Evolutionary conservation across 2,329 filamentous ascomycete genomes (phyloP), one percentile per base, ranked within the genome.

Genomic region (Sporothrix phasma): DNA sequence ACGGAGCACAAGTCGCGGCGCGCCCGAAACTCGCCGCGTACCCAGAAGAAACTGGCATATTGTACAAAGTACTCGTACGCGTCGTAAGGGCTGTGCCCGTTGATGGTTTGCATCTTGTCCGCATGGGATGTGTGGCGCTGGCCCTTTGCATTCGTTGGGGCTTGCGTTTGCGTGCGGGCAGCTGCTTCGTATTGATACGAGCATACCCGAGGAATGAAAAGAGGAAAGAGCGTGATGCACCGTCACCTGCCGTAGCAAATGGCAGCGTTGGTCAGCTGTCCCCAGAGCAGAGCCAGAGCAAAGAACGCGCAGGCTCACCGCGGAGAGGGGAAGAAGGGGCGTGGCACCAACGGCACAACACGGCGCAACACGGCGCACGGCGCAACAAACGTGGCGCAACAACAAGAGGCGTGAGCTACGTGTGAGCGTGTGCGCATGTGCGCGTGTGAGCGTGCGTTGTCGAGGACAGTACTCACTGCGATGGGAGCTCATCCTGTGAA

Each of bases 401-500:
- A 24, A 24, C 31, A 39, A 22, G 51, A 13, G n/a, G 31, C 37
- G 31, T 6, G 7, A 2, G 7, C 5, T 24, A 31, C 11, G n/a
- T 54, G 51, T 19, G 17, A 37, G 26, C n/a, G n/a, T n/a, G n/a
- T n/a, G n/a, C n/a, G n/a, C n/a, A n/a, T n/a, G n/a, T n/a, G n/a
- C n/a, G n/a, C n/a, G n/a, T n/a, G n/a, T n/a, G n/a, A n/a, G n/a
- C n/a, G n/a, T n/a, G n/a, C n/a, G n/a, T n/a, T n/a, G n/a, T n/a
- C n/a, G n/a, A n/a, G n/a, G n/a, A n/a, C n/a, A n/a, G n/a, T n/a
- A n/a, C n/a, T n/a, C n/a, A n/a, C n/a, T n/a, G n/a, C n/a, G n/a
- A n/a, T n/a, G 31, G 51, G 19, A 24, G n/a, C 17, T 17, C n/a
- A 39, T 56, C n/a, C 24, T 64, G 67, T 56, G 67, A 67, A 67